phyloP scores from a whole-genome alignment of 176 grass and related monocot species.

The Tillandsia fasciculata region DNA sequence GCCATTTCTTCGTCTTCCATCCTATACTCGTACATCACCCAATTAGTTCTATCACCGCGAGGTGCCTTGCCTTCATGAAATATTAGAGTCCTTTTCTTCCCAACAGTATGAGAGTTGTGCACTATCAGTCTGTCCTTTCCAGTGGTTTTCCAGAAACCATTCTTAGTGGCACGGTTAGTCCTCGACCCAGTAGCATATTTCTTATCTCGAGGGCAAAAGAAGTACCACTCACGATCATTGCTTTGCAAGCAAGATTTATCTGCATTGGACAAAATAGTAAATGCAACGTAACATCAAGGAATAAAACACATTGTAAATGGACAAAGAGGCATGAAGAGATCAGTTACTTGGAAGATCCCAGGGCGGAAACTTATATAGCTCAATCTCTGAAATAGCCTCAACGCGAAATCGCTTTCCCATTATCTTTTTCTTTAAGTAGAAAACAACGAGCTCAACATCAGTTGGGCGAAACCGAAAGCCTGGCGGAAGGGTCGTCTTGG shows the following conservation, averaged over 20 bases:
- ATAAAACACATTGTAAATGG: background rate
- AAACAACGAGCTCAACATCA: constrained; percentile 57
- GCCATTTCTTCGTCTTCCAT: constrained; percentile 44
- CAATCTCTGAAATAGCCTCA: constrained; percentile 52
- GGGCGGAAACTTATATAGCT: constrained; percentile 79
- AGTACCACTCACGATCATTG: constrained; percentile 74
- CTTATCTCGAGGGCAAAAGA: constrained; percentile 70
- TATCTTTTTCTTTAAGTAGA: constrained; percentile 78
- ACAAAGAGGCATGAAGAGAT: background rate
- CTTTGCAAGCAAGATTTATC: constrained; percentile 53
- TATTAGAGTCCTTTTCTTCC: constrained; percentile 81
- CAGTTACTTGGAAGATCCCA: constrained; percentile 85
- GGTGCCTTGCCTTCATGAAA: constrained; percentile 80
- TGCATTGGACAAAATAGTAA: constrained; percentile 26
- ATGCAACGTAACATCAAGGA: background rate
- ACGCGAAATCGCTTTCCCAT: constrained; percentile 45
- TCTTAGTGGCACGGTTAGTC: constrained; percentile 65
- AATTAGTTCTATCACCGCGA: constrained; percentile 64
- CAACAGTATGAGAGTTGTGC: constrained; percentile 51
- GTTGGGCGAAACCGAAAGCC: constrained; percentile 87
- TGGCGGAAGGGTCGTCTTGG: constrained; percentile 50
- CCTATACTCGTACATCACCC: constrained; percentile 95
- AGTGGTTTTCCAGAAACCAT: constrained; percentile 87
- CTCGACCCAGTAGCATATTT: constrained; percentile 70
- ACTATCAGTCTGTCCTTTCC: constrained; percentile 64